A percentile compares a stretch with the other conserved stretches of the same genome.
These are phyloP conservation scores for Candida sanyaensis DNA, from an alignment of 1,139 yeast species.

Conservation along the genomic window DNA sequence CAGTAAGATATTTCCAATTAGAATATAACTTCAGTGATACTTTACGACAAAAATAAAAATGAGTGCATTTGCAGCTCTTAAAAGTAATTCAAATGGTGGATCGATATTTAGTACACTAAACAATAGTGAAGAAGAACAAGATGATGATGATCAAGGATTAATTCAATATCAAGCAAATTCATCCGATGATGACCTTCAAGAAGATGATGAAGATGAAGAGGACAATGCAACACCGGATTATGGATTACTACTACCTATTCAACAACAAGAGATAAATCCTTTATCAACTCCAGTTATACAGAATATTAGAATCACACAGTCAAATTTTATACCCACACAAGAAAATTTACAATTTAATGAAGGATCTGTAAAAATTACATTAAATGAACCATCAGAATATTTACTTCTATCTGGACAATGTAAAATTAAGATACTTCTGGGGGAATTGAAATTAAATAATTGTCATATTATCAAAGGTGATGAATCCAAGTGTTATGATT, in stretches of 20 bases:
- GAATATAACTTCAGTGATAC: no score
- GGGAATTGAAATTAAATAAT: conserved; percentile 59
- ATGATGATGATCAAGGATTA: conserved; percentile 18
- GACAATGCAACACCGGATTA: not conserved
- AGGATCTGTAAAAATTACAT: conserved; percentile 39
- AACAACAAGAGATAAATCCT: not conserved
- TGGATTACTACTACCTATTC: conserved; percentile 5
- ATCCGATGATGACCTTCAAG: conserved; percentile 25
- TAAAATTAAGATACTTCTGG: conserved; percentile 52
- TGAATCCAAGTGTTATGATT: conserved; percentile 15
- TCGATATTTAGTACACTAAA: conserved; percentile 17
- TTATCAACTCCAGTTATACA: conserved; percentile 1
- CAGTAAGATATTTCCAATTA: not conserved
- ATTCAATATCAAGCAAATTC: conserved; percentile 26
- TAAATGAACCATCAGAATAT: conserved; percentile 43
- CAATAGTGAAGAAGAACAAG: conserved; percentile 15
- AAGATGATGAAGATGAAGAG: conserved; percentile 2
- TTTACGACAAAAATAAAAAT: conserved; percentile 17
- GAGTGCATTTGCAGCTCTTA: conserved; percentile 60
- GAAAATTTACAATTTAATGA: conserved; percentile 37
- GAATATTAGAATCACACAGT: conserved; percentile 14
- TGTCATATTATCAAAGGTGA: conserved; percentile 43
- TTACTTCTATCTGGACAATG: conserved; percentile 64
- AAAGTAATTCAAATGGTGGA: conserved; percentile 18
- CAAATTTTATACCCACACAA: conserved; percentile 34